Base-by-base conservation (phyloP, 345 rosid species). In the Arabis alpina region DNA sequence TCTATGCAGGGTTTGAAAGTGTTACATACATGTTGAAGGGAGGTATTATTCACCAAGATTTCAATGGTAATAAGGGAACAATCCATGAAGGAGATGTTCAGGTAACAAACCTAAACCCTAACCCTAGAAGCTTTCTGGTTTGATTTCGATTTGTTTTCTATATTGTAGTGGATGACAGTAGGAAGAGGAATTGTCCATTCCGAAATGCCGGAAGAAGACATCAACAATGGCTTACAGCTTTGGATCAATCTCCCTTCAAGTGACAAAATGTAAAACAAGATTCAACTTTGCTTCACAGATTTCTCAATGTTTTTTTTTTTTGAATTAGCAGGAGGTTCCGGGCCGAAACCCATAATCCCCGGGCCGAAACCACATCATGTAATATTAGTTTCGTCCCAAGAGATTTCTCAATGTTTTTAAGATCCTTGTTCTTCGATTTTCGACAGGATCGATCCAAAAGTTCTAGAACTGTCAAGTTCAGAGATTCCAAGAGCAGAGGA, bases 161-260 rank as follows among this genome's bases (percentile, higher is more conserved):
- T 47, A 10, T 48, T 4, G 47, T 85, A 88, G 94, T 90, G 98
- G 98, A 84, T 87, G 91, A 90, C 94, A 50, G 90, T 92, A 67
- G 98, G 97, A n/a, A 88, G 90, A 86, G 98, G 98, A 9, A 86
- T 93, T 55, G 78, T 93, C 77, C 98, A 93, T 81, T 90, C 93
- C 8, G 97, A 93, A 84, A 93, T 93, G 97, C 96, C 97, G 12
- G 88, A 85, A 24, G 86, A 80, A 42, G 91, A 87, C 32, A 64
- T 60, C 30, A 80, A 88, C 48, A 84, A 41, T 62, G 97, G 96
- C 9, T 65, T 93, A 23, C 97, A 93, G 79, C 98, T 93, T 60
- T 93, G 96, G 98, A 86, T 93, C 68, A 90, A 93, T 69, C 88
- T 93, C 2, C 77, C 92, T 36, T 83, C 97, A 4, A 54, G 24